These are phyloP conservation scores for Daldinia eschscholtzii DNA, from an alignment of 2,329 filamentous ascomycete species.

Conservation along the genomic window DNA sequence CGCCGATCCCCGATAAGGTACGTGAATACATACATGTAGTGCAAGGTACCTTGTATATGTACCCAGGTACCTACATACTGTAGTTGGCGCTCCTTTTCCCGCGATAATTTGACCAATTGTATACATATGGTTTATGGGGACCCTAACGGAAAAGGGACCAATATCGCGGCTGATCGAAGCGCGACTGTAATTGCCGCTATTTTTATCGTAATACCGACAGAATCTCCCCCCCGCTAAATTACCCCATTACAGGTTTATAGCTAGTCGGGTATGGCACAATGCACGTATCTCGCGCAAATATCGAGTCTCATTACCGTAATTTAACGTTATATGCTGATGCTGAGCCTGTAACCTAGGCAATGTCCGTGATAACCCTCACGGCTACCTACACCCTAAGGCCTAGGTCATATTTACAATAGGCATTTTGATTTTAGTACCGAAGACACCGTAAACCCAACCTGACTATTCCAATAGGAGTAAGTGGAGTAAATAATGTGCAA, in stretches of 20 bases:
- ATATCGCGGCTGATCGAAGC: no score
- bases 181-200: no score
- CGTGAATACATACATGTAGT: background rate
- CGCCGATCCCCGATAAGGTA: constrained; percentile 12
- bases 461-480: constrained; percentile 28
- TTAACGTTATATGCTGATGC: constrained; percentile 23
- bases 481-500: constrained; percentile 31
- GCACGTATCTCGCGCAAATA: constrained; percentile 14
- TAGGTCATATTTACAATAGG: constrained; percentile 39
- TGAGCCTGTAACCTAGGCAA: constrained; percentile 21
- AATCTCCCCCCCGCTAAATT: no score
- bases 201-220: no score
- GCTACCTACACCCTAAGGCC: constrained; percentile 22
- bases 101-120: background rate
- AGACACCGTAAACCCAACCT: constrained; percentile 18
- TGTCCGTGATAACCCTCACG: constrained; percentile 26
- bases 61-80: background rate
- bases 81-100: background rate
- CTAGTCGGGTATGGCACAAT: background rate
- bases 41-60: background rate
- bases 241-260: no score
- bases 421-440: constrained; percentile 29
- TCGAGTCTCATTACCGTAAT: constrained; percentile 23
- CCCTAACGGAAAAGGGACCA: no score
- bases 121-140: no score